Conservation (phyloP, 2,329 filamentous ascomycete species). For the Colletotrichum paranaense region DNA sequence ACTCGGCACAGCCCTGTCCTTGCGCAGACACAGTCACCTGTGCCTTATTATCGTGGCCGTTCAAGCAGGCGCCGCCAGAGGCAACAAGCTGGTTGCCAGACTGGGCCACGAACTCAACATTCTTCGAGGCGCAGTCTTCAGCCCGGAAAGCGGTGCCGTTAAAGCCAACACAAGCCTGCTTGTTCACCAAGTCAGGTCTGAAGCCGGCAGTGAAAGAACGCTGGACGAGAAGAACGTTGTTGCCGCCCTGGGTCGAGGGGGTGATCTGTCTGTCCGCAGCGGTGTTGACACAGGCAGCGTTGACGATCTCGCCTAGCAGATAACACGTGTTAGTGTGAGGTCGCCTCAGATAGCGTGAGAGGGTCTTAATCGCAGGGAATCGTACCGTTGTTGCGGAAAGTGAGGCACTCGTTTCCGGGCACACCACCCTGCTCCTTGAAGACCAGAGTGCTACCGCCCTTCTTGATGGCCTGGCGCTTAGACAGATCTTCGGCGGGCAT, state of each 20-base stretch:
- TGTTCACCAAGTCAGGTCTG: conserved; percentile 49
- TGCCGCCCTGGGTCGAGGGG: conserved; percentile 46
- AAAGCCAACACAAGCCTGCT: conserved; percentile 52
- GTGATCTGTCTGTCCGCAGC: conserved; percentile 53
- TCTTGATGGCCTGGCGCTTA: conserved; percentile 23
- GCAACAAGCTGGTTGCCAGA: conserved; percentile 42
- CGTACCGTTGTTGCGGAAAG: conserved; percentile 54
- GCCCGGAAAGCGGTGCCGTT: conserved; percentile 51
- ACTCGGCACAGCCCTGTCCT: conserved; percentile 44
- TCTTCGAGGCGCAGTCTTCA: conserved; percentile 45
- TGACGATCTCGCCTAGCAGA: conserved; percentile 52
- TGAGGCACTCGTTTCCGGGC: conserved; percentile 50
- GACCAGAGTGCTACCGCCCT: conserved; percentile 42
- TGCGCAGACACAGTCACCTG: conserved; percentile 45
- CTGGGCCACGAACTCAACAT: conserved; percentile 42
- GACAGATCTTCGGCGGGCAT: conserved; percentile 28
- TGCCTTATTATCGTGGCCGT: conserved; percentile 46
- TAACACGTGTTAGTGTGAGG: neutral
- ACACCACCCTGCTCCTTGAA: conserved; percentile 51
- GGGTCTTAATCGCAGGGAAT: neutral
- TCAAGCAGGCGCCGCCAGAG: conserved; percentile 46
- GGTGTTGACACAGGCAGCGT: conserved; percentile 50
- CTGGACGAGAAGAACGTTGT: conserved; percentile 49
- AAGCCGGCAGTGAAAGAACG: conserved; percentile 50
- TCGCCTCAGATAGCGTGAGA: neutral